These are phyloP conservation scores for Cryptococcus floricola DNA, from an alignment of 1,284 basidiomycete species.

Conservation along the genomic window DNA sequence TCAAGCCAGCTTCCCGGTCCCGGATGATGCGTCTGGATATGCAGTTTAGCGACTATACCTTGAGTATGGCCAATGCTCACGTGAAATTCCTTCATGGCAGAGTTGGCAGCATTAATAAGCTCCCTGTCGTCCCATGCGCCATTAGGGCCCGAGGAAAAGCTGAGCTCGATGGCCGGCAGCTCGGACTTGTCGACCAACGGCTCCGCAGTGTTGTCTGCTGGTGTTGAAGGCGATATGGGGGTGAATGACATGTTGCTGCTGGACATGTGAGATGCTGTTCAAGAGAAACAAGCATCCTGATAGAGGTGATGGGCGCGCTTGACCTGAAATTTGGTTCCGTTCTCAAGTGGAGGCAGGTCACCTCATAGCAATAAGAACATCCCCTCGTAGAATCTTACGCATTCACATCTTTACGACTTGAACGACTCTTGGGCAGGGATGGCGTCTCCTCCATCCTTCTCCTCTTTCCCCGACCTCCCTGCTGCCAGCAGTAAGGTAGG, in stretches of 20 bases:
- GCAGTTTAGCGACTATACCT: not conserved
- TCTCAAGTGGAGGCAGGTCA: not conserved
- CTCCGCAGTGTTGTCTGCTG: not conserved
- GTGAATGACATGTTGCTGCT: not conserved
- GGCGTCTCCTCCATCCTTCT: slow-evolving; percentile 3
- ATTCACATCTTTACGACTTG: not conserved
- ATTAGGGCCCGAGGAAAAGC: slow-evolving; percentile 14
- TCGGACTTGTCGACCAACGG: not conserved
- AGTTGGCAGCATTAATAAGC: slow-evolving; percentile 45
- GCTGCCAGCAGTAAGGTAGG: not conserved
- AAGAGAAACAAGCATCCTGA: not conserved
- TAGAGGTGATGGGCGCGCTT: not conserved
- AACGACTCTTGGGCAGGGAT: not conserved
- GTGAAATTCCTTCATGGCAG: slow-evolving; percentile 47
- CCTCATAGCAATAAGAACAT: not conserved
- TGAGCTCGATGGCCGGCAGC: slow-evolving; percentile 12
- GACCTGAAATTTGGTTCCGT: slow-evolving; percentile 2
- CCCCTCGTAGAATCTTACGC: not conserved
- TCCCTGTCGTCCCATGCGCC: slow-evolving; percentile 48
- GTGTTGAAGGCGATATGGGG: not conserved
- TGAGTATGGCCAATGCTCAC: slow-evolving; percentile 22
- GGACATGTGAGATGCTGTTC: not conserved
- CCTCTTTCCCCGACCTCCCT: slow-evolving; percentile 8
- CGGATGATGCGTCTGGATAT: slow-evolving; percentile 42
- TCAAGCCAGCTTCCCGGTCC: slow-evolving; percentile 50